A percentile compares a stretch with the other conserved stretches of the same genome.
These are phyloP conservation scores for Macrotyloma uniflorum DNA, from an alignment of 306 rosid genomes.

Conservation along the genomic window DNA sequence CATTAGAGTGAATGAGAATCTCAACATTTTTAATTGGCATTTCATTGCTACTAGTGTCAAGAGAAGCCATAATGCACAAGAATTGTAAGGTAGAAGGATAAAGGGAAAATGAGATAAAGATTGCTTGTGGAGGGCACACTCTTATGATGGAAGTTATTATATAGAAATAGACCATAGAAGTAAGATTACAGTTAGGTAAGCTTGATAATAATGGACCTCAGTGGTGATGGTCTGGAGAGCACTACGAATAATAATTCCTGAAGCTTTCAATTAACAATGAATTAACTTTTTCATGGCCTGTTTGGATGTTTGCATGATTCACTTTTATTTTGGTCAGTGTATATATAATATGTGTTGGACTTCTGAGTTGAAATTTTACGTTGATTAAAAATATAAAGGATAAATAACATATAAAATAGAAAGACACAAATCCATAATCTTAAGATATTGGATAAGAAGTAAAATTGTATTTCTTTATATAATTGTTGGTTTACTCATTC, in stretches of 20 bases:
- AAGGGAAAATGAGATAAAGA: slow-evolving; percentile 20
- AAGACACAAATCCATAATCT: too few relatives aligned
- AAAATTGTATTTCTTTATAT: too few relatives aligned
- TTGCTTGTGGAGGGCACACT: slow-evolving; percentile 53
- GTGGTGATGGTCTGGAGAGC: slow-evolving; percentile 44
- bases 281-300: slow-evolving; percentile 8
- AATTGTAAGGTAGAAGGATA: not conserved
- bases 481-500: too few relatives aligned
- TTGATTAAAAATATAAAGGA: too few relatives aligned
- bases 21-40: slow-evolving; percentile 32
- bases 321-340: slow-evolving; percentile 11
- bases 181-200: not conserved
- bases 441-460: too few relatives aligned
- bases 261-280: slow-evolving; percentile 16
- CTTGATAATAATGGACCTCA: slow-evolving; percentile 27
- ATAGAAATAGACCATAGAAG: slow-evolving; percentile 34
- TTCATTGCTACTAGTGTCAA: slow-evolving; percentile 30
- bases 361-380: too few relatives aligned
- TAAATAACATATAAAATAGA: too few relatives aligned
- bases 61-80: slow-evolving; percentile 49
- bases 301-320: slow-evolving; percentile 23
- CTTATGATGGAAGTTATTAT: slow-evolving; percentile 38
- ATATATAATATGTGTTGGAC: not conserved
- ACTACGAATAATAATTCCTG: slow-evolving; percentile 35
- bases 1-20: slow-evolving; percentile 31